Evolutionary conservation across 2,329 filamentous ascomycete genomes (phyloP).

Genomic region (Colletotrichum coccodes): DNA sequence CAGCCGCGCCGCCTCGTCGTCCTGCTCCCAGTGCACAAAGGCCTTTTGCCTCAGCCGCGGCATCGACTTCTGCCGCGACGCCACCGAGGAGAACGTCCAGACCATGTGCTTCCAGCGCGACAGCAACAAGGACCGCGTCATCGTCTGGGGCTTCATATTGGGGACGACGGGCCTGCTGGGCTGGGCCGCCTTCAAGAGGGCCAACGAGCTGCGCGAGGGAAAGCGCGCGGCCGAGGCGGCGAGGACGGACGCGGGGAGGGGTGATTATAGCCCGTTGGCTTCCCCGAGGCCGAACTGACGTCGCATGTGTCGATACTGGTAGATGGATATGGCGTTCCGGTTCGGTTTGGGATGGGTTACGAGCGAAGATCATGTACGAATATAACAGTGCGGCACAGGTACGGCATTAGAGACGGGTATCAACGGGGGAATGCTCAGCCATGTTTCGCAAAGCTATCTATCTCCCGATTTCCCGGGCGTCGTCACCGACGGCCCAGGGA

Average conservation of each 20-base stretch:
- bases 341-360: not conserved
- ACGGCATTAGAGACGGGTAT: not conserved
- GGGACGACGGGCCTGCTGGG: slow-evolving; percentile 67
- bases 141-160: slow-evolving; percentile 72
- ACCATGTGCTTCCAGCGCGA: slow-evolving; percentile 75
- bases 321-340: not conserved
- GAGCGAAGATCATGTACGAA: not conserved
- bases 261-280: slow-evolving; percentile 7
- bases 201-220: slow-evolving; percentile 52
- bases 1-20: slow-evolving; percentile 51
- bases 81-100: slow-evolving; percentile 69
- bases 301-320: not conserved
- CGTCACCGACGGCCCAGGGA: not conserved
- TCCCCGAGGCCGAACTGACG: slow-evolving; percentile 6
- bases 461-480: not conserved
- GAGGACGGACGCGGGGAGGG: slow-evolving; percentile 29
- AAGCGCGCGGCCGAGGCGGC: slow-evolving; percentile 30
- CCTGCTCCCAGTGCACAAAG: slow-evolving; percentile 72
- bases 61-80: slow-evolving; percentile 71
- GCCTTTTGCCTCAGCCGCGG: slow-evolving; percentile 70
- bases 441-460: slow-evolving; percentile 17
- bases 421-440: not conserved
- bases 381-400: not conserved
- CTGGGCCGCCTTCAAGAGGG: slow-evolving; percentile 66
- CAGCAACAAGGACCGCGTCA: slow-evolving; percentile 73